Base-by-base conservation (phyloP, 1,284 basidiomycete genomes). In the Tylopilus sp. region DNA sequence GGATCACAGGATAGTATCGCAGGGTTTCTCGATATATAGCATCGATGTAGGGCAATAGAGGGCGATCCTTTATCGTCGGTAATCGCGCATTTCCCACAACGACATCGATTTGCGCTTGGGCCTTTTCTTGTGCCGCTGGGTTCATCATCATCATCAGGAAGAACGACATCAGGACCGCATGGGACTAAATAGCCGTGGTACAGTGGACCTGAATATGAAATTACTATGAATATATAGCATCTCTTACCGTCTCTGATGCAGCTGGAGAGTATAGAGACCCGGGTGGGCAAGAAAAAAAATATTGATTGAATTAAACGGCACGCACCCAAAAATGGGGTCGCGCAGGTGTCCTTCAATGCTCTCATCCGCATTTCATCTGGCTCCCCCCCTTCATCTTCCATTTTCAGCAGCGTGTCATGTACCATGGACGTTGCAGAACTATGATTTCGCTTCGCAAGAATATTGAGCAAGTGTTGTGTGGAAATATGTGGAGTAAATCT, bases 61-160 rank as follows among this genome's bases (percentile, higher is more conserved):
- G n/a, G n/a, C n/a, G n/a, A 62, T 72, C 71, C 3, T 65, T 49
- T 6, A 65, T 54, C 1, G 59, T 64, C 4, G 70, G 70, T 15
- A 72, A 44, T 38, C 70, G 63, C 1, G 13, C 22, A 4, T 49
- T 62, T 1, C 72, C 65, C 1, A 72, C 60, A 1, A 67, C 64
- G 18, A 60, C 47, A 39, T 73, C 65, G 0, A 72, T 62, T 39
- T 72, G 63, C 32, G 65, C 56, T 41, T 72, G 71, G 1, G 63
- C 71, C 24, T 51, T 66, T 53, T 63, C 52, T 38, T 72, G 70
- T 22, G 33, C 61, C 6, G 16, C 41, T 18, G 66, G 65, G 41
- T 66, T 62, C n/a, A 70, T 26, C 54, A 63, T 54, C 71, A 73
- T 74, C 49, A 65, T 51, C 18, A 73, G 61, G 33, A 74, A 64